phyloP scores from a whole-genome alignment of 169 alveolate species.

The Fabrea salina region DNA sequence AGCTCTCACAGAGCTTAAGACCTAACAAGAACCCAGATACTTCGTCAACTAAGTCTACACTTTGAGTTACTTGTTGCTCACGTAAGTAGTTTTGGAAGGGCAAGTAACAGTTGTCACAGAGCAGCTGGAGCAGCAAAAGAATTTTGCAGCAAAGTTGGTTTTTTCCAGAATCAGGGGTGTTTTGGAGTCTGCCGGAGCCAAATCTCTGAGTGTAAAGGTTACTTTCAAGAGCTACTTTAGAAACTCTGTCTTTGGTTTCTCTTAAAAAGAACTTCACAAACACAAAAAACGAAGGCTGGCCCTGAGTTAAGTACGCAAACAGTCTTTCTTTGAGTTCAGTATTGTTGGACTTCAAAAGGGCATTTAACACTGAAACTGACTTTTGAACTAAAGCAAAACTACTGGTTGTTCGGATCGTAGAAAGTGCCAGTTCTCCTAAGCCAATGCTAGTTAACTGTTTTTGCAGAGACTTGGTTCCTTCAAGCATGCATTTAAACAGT shows the following conservation, averaged over 20 bases:
- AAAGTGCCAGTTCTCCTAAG: conserved; percentile 21
- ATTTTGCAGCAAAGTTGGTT: background rate
- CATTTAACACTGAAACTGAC: background rate
- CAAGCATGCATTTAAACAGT: background rate
- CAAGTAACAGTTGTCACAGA: conserved; percentile 20
- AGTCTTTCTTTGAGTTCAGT: background rate
- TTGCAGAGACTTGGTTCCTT: background rate
- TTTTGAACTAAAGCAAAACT: background rate
- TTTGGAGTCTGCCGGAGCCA: background rate
- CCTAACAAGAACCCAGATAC: background rate
- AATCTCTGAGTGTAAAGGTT: background rate
- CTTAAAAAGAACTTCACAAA: background rate
- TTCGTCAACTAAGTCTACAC: conserved; percentile 28
- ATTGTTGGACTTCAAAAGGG: background rate
- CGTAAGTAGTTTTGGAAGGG: conserved; percentile 12
- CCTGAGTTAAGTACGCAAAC: background rate
- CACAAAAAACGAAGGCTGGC: background rate
- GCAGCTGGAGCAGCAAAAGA: background rate
- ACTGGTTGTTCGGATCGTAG: background rate
- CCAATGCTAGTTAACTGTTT: background rate
- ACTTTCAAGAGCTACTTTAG: background rate
- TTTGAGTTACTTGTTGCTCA: background rate
- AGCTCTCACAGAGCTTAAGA: background rate
- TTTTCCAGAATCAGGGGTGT: background rate
- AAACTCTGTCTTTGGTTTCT: background rate